Base-by-base conservation (phyloP, 768 basidiomycete species). In the Lactarius evosmus region DNA sequence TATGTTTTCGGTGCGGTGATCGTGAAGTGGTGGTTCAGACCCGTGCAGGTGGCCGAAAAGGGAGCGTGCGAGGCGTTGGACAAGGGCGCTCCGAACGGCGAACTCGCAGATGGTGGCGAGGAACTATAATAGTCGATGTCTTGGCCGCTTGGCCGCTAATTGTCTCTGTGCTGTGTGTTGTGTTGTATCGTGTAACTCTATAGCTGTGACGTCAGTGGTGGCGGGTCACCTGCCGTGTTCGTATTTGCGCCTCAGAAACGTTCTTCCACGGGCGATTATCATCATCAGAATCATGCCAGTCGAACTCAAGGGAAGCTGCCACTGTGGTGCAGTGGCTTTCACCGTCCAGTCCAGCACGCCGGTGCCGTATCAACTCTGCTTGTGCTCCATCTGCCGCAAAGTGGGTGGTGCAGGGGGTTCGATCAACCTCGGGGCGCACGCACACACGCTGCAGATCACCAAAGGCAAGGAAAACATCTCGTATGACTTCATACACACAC, bases 301-400 rank as follows among this genome's bases (percentile, higher is more conserved):
- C 53, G 76, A 82, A 69, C 75, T 88, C 62, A 62, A 72, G 67
- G 77, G 73, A 60, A 76, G 76, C 57, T 77, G 76, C 58, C 76
- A 77, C 38, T 77, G 76, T 29, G 76, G 76, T 4, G 62, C 74
- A 9, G 71, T 77, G 27, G 66, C 70, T 63, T 77, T 77, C 69
- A 70, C 68, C 5, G 72, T 78, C 17, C 61, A 73, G 49, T 78
- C 75, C 0, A 86, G 83, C 69, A 86, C 84, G 0, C 78, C 85
- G 2, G 78, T 86, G 6, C 86, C 86, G 7, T 88, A 86, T 70
- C 85, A 86, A 83, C 71, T 88, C 34, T 88, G 87, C 68, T 58
- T 83, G 6, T 88, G 87, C 70, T 87, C 85, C 36, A 87, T 88
- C 65, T 88, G 87, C 69, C 82, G 87, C 62, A 88, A 88, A 72